Evolutionary conservation across 805 yeast species (phyloP), one percentile per base, ranked within the genome.

Genomic region (Clavispora santaluciae): DNA sequence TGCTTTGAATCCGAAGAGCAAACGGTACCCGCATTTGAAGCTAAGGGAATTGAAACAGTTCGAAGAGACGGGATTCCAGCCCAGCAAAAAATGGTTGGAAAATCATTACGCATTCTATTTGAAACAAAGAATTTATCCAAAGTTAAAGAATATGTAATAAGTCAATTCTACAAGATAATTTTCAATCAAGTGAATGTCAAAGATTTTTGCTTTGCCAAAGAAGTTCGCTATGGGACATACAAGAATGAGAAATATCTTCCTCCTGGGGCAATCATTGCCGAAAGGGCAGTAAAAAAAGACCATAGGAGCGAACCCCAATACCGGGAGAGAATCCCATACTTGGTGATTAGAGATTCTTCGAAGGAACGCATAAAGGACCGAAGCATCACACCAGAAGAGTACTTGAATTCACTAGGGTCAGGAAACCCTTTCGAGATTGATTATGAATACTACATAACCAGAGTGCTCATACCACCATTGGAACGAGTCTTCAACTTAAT

Each of bases 51-150:
- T 10, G 99, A 93, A 56, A 93, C 98, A 0, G 86, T 93, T 0
- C 64, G 99, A 48, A 67, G 99, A 48, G 99, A 93, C 61, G 98
- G 98, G 0, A 84, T 90, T 20, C 95, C 95, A 0, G 95, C 96
- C 0, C 95, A 86, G 49, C 95, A 81, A 61, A 81, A 82, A 49
- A 80, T 93, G 15, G 81, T 86, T 22, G 95, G 87, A 46, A 76
- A 79, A 43, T 63, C 84, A 0, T 61, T 93, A 4, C 66, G 84
- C 25, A 68, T 78, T 0, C 60, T 93, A 3, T 93, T 93, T 57
- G 85, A 82, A 10, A 76, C 90, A 0, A 63, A 70, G 21, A 87
- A 91, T 55, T 55, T 93, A 9, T 80, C 96, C 0, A 41, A 59
- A 24, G 86, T 91, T 9, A 88, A 88, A 55, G 40, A 52, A 2